These are phyloP conservation scores for Salvia hispanica DNA, from an alignment of 257 asterid genomes.

Conservation along the genomic window DNA sequence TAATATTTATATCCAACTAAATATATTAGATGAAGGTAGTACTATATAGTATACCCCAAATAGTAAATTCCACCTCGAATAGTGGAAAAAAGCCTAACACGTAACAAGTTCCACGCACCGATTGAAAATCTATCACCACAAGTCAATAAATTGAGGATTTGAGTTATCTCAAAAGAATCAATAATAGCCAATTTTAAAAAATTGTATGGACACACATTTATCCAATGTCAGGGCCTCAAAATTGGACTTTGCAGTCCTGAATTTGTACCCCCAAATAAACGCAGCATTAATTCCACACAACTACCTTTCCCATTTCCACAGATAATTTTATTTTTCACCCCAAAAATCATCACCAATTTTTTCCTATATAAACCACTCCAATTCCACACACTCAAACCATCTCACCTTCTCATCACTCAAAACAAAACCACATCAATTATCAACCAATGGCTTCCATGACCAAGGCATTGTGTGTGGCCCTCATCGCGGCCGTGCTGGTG, in stretches of 20 bases:
- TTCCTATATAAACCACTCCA: conserved; percentile 30
- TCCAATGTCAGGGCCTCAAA: conserved; percentile 2
- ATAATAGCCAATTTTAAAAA: background rate
- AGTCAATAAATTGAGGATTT: too few species aligned
- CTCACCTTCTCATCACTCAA: background rate
- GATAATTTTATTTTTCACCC: background rate
- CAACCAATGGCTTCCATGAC: conserved; percentile 27
- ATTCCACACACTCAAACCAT: conserved; percentile 10
- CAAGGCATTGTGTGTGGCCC: conserved; percentile 34
- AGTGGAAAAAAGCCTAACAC: conserved; percentile 5
- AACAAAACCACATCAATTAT: background rate
- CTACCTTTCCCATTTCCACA: conserved; percentile 21
- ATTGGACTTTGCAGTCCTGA: conserved; percentile 21
- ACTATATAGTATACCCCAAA: too few species aligned
- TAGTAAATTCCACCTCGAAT: background rate
- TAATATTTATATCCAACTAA: too few species aligned
- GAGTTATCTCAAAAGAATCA: too few species aligned
- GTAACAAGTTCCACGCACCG: background rate
- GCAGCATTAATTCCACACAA: conserved; percentile 33
- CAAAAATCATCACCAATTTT: background rate
- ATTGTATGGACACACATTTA: background rate
- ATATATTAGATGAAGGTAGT: too few species aligned
- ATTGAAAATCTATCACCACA: too few species aligned
- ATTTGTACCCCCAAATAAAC: background rate
- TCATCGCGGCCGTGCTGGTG: conserved; percentile 35